These are phyloP conservation scores for Catharanthus roseus DNA, from an alignment of 257 asterid species.

Conservation along the genomic window DNA sequence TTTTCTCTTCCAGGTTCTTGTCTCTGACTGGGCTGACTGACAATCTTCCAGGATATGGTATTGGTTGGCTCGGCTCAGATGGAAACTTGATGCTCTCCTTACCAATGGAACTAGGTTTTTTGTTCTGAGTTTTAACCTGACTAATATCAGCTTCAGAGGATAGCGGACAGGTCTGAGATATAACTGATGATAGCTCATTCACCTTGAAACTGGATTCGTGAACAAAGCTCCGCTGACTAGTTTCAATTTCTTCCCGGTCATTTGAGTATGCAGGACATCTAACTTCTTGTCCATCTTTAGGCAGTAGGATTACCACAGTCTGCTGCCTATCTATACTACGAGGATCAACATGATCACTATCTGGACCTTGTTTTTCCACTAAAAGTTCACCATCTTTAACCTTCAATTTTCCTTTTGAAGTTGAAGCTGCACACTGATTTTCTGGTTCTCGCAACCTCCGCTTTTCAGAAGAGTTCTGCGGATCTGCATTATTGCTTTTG, in stretches of 20 bases:
- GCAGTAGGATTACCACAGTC: conserved; percentile 6
- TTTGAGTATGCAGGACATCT: background rate
- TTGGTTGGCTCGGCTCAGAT: conserved; percentile 18
- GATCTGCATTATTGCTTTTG: conserved; percentile 16
- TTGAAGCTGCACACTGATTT: conserved; percentile 1
- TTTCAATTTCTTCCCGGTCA: conserved; percentile 12
- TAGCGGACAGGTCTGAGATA: conserved; percentile 15
- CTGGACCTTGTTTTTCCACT: background rate
- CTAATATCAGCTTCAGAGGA: conserved; percentile 18
- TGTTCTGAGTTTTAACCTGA: conserved; percentile 9
- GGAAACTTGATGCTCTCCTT: conserved; percentile 14
- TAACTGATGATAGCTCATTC: conserved; percentile 16
- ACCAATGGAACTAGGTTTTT: conserved; percentile 17
- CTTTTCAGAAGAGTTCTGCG: conserved; percentile 9
- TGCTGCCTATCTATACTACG: background rate
- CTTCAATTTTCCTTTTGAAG: conserved; percentile 8
- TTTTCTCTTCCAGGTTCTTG: conserved; percentile 26
- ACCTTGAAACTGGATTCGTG: conserved; percentile 16
- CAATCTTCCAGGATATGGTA: conserved; percentile 19
- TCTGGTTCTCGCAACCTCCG: background rate
- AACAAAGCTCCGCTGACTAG: conserved; percentile 21
- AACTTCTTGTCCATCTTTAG: conserved; percentile 4
- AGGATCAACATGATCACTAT: background rate
- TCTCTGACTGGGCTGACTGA: conserved; percentile 32
- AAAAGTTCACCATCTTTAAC: conserved; percentile 5